Percentiles rank a stretch among this genome's conserved stretches.
Conservation (phyloP, 768 basidiomycete genomes). For the Cystobasidium tubakii region DNA sequence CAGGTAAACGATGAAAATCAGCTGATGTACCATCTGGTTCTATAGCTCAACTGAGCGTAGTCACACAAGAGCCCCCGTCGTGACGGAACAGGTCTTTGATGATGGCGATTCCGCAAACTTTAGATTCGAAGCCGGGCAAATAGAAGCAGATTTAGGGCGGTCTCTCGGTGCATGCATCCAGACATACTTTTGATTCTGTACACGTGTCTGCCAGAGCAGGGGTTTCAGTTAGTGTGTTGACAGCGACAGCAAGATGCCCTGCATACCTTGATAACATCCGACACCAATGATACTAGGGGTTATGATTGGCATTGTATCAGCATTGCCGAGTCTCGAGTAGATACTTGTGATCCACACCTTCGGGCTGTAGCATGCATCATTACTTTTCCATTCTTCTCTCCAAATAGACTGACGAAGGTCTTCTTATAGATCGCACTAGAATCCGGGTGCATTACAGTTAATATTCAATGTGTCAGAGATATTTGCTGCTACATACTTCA, state of each 20-base stretch:
- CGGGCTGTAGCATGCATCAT: constrained; percentile 93
- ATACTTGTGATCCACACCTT: constrained; percentile 66
- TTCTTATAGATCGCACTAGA: constrained; percentile 66
- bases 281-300: constrained; percentile 63
- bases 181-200: constrained; percentile 94
- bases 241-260: not conserved
- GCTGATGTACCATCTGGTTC: too few species aligned
- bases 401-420: constrained; percentile 75
- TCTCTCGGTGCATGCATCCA: constrained; percentile 49
- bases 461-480: too few species aligned
- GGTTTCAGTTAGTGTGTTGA: not conserved
- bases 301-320: too few species aligned
- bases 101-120: constrained; percentile 63
- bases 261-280: constrained; percentile 74
- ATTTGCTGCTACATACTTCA: constrained; percentile 57
- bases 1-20: too few species aligned
- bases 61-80: too few species aligned
- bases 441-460: too few species aligned
- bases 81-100: constrained; percentile 77
- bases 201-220: constrained; percentile 61
- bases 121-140: constrained; percentile 37
- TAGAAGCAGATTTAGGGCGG: constrained; percentile 31
- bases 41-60: too few species aligned
- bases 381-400: constrained; percentile 90
- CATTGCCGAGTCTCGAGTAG: too few species aligned